Conservation (phyloP, 805 yeast genomes). For the Dipodascus albidus region DNA sequence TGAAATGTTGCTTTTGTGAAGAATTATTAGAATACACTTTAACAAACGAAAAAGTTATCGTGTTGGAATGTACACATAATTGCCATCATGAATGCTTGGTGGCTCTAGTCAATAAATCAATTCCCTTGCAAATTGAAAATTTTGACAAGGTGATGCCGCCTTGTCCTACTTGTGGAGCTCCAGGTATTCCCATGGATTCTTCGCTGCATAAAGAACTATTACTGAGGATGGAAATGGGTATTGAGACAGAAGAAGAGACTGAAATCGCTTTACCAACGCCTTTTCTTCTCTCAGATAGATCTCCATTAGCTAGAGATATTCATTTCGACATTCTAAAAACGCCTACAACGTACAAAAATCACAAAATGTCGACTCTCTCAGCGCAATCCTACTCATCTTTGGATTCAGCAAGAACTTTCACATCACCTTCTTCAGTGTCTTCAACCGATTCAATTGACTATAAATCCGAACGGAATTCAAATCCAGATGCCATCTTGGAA, state of each 20-base stretch:
- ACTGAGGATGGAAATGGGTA: not conserved
- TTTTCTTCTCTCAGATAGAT: not conserved
- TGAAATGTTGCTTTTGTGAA: conserved; percentile 15
- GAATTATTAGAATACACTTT: conserved; percentile 12
- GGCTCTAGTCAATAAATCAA: not conserved
- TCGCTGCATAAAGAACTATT: not conserved
- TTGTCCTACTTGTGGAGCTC: not conserved
- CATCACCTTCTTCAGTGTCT: not conserved
- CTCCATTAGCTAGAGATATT: not conserved
- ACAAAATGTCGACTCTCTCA: not conserved
- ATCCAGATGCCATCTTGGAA: not conserved
- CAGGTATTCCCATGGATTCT: not conserved
- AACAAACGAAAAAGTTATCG: conserved; percentile 10
- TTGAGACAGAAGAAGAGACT: not conserved
- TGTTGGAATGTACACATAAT: conserved; percentile 11
- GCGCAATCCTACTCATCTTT: not conserved
- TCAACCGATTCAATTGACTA: not conserved
- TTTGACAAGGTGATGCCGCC: conserved; percentile 1
- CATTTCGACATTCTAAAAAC: not conserved
- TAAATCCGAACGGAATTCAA: not conserved
- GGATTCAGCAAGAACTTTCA: not conserved
- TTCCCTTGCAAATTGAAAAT: not conserved
- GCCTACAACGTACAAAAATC: not conserved
- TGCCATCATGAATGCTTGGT: conserved; percentile 13
- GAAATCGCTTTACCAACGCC: not conserved